Percentiles rank a stretch among this genome's conserved stretches.
These are phyloP conservation scores for Lignosus rhinocerotis DNA, from an alignment of 1,284 basidiomycete genomes.

Conservation along the genomic window DNA sequence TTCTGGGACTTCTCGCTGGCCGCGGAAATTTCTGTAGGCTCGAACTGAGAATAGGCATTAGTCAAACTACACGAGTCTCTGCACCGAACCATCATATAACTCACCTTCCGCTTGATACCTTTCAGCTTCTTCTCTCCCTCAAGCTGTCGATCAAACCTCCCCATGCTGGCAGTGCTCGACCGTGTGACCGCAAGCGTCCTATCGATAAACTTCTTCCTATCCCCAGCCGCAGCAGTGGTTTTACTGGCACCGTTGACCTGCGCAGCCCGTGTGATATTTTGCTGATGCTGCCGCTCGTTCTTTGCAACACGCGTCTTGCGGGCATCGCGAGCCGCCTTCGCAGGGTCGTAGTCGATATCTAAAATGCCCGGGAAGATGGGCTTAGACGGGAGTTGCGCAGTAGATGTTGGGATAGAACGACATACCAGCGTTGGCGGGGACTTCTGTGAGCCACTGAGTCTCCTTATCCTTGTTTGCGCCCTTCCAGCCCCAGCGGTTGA, in stretches of 20 bases:
- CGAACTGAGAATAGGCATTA: conserved; percentile 56
- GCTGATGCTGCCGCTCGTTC: conserved; percentile 81
- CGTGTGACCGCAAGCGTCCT: conserved; percentile 79
- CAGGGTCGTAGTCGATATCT: conserved; percentile 82
- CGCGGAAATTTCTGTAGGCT: conserved; percentile 71
- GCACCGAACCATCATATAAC: conserved; percentile 23
- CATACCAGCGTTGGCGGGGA: conserved; percentile 83
- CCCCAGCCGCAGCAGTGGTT: conserved; percentile 31
- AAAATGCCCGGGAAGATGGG: neutral
- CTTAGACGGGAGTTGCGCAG: neutral
- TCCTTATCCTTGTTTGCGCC: conserved; percentile 91
- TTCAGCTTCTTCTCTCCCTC: conserved; percentile 89
- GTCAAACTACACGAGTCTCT: neutral
- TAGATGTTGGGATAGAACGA: conserved; percentile 16
- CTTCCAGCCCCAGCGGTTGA: conserved; percentile 88
- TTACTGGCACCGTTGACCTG: conserved; percentile 21
- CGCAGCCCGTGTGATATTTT: conserved; percentile 73
- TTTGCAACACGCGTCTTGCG: conserved; percentile 83
- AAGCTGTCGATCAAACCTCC: conserved; percentile 86
- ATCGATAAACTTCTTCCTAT: conserved; percentile 77
- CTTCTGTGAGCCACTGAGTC: conserved; percentile 91
- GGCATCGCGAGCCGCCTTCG: conserved; percentile 70
- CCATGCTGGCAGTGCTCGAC: conserved; percentile 90
- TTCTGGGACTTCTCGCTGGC: conserved; percentile 72
- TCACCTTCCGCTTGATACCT: conserved; percentile 91